Conservation (phyloP, 2,329 filamentous ascomycete species). For the Penicillium rolfsii region DNA sequence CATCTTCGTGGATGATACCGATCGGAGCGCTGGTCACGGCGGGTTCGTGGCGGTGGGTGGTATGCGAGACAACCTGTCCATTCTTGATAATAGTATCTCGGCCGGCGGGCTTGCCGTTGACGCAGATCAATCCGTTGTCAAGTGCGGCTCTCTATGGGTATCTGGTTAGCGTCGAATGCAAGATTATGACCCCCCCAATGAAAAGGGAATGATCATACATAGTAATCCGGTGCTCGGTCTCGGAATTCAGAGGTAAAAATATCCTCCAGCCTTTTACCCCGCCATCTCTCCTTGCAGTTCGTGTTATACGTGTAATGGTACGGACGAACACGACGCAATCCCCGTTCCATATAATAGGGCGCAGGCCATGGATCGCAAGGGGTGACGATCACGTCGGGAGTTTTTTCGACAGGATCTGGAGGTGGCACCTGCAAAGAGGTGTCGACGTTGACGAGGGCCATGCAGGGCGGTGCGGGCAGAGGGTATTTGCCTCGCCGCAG, state of each 20-base stretch:
- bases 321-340: conserved; percentile 54
- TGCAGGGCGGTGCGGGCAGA: conserved; percentile 37
- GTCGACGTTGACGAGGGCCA: conserved; percentile 44
- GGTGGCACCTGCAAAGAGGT: conserved; percentile 30
- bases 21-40: conserved; percentile 83
- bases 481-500: conserved; percentile 41
- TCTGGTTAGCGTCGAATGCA: conserved; percentile 12
- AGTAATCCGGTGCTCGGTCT: conserved; percentile 84
- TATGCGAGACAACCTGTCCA: conserved; percentile 89
- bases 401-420: conserved; percentile 31
- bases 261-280: conserved; percentile 76
- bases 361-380: conserved; percentile 55
- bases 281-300: conserved; percentile 79
- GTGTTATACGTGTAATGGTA: conserved; percentile 54
- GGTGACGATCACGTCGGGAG: conserved; percentile 36
- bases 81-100: conserved; percentile 77
- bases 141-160: conserved; percentile 69
- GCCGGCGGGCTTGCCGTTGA: conserved; percentile 74
- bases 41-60: conserved; percentile 91
- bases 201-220: conserved; percentile 54
- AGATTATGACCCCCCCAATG: not conserved
- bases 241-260: conserved; percentile 92
- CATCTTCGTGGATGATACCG: conserved; percentile 83
- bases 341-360: conserved; percentile 83
- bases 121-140: conserved; percentile 72